Percentiles rank a stretch among this genome's conserved stretches.
Conservation (phyloP, 495 filamentous ascomycete species). For the Apodospora peruviana region DNA sequence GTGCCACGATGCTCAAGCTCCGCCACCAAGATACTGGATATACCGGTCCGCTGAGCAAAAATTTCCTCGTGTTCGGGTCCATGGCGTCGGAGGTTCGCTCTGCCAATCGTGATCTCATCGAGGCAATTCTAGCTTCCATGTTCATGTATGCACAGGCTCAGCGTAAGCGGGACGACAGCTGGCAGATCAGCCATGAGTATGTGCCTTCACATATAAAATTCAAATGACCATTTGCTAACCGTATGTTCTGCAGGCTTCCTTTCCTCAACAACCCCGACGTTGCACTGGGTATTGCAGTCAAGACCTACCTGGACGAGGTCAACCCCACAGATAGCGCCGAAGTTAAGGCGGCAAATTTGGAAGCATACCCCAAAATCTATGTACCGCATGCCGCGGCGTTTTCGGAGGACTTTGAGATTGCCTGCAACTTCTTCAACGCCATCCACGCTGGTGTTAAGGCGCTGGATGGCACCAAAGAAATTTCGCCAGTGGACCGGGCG, state of each 20-base stretch:
- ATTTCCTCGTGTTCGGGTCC: conserved; percentile 81
- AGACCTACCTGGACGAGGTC: conserved; percentile 85
- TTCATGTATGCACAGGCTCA: conserved; percentile 72
- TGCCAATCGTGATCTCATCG: conserved; percentile 72
- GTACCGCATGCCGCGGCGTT: conserved; percentile 73
- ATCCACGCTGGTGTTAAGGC: conserved; percentile 65
- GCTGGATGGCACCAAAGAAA: conserved; percentile 50
- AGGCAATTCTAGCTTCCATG: conserved; percentile 71
- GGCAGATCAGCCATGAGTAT: conserved; percentile 66
- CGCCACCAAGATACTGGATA: conserved; percentile 83
- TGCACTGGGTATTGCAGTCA: conserved; percentile 81
- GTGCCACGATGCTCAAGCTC: conserved; percentile 75
- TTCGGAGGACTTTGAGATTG: conserved; percentile 67
- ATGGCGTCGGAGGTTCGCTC: conserved; percentile 73
- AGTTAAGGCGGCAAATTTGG: conserved; percentile 53
- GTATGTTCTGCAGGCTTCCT: conserved; percentile 57
- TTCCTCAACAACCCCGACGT: conserved; percentile 81
- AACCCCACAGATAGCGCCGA: conserved; percentile 55
- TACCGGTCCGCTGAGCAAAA: conserved; percentile 87
- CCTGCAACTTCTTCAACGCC: conserved; percentile 79
- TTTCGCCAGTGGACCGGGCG: conserved; percentile 51
- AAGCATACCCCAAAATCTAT: conserved; percentile 55
- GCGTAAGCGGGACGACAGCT: conserved; percentile 64
- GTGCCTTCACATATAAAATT: conserved; percentile 20
- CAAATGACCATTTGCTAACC: conserved; percentile 20